Conservation (phyloP, 768 basidiomycete genomes). For the Collybiopsis confluens region DNA sequence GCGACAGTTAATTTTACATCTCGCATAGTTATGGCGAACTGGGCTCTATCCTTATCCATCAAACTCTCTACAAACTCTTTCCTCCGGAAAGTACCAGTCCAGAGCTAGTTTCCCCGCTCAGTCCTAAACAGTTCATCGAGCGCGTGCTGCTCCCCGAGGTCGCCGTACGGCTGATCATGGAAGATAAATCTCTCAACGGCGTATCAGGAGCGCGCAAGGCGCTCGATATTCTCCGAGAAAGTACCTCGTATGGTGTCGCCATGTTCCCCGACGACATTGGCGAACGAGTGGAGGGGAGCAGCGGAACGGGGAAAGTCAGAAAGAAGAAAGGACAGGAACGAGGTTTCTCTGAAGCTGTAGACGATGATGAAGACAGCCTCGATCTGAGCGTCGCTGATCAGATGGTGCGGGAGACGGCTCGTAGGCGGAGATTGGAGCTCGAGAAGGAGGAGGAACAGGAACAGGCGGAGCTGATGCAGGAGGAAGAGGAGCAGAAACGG, state of each 20-base stretch:
- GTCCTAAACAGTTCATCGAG: conserved; percentile 72
- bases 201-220: conserved; percentile 40
- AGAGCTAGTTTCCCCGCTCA: conserved; percentile 56
- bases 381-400: conserved; percentile 41
- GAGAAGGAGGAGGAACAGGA: conserved; percentile 37
- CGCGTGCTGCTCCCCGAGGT: conserved; percentile 90
- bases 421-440: conserved; percentile 47
- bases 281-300: too few species aligned
- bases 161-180: conserved; percentile 74
- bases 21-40: conserved; percentile 85
- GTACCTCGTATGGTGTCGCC: conserved; percentile 77
- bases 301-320: conserved; percentile 22
- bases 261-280: conserved; percentile 73
- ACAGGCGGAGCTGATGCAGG: conserved; percentile 16
- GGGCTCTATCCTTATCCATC: conserved; percentile 77
- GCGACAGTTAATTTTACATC: too few species aligned
- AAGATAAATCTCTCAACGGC: conserved; percentile 54
- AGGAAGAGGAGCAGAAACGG: conserved; percentile 12
- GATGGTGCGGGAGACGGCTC: conserved; percentile 52
- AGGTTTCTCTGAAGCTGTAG: background rate
- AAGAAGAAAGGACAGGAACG: conserved; percentile 8
- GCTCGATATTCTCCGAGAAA: conserved; percentile 61
- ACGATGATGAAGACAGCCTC: conserved; percentile 18
- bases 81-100: conserved; percentile 57
- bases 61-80: conserved; percentile 72